A percentile compares a stretch with the other conserved stretches of the same genome.
Evolutionary conservation across 768 basidiomycete genomes (phyloP).

Genomic region (Obba rivulosa): DNA sequence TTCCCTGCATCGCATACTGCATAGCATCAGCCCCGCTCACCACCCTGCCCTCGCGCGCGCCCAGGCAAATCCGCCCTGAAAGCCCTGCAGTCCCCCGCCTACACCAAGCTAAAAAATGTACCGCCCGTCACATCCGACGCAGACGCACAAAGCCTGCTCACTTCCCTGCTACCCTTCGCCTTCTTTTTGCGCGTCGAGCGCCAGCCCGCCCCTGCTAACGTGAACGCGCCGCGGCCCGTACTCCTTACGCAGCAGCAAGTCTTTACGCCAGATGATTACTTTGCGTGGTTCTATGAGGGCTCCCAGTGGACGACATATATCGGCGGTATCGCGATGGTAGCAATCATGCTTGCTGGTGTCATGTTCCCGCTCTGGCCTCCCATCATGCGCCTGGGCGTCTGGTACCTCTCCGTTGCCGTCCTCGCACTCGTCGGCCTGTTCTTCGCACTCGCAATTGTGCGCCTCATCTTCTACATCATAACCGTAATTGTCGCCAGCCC

Average conservation of each 20-base stretch:
- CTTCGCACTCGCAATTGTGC: conserved; percentile 84
- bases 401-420: conserved; percentile 88
- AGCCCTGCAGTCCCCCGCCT: conserved; percentile 89
- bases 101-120: conserved; percentile 77
- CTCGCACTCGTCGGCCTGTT: conserved; percentile 86
- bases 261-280: conserved; percentile 79
- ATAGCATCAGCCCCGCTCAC: background rate
- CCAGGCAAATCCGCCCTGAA: conserved; percentile 91
- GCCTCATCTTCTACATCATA: conserved; percentile 90
- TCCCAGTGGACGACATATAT: conserved; percentile 92
- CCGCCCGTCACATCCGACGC: conserved; percentile 69
- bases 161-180: conserved; percentile 70
- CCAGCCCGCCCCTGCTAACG: conserved; percentile 50
- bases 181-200: conserved; percentile 93
- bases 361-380: conserved; percentile 99
- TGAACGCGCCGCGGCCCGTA: conserved; percentile 74
- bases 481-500: conserved; percentile 82
- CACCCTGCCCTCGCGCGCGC: background rate
- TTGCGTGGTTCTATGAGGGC: conserved; percentile 96
- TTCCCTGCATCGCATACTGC: too few relatives aligned
- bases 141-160: conserved; percentile 66
- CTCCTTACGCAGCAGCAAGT: conserved; percentile 77
- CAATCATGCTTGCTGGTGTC: conserved; percentile 89
- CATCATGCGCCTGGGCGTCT: conserved; percentile 87
- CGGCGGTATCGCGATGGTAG: conserved; percentile 87